Base-by-base conservation (phyloP, 768 basidiomycete species). In the Cytidiella melzeri region DNA sequence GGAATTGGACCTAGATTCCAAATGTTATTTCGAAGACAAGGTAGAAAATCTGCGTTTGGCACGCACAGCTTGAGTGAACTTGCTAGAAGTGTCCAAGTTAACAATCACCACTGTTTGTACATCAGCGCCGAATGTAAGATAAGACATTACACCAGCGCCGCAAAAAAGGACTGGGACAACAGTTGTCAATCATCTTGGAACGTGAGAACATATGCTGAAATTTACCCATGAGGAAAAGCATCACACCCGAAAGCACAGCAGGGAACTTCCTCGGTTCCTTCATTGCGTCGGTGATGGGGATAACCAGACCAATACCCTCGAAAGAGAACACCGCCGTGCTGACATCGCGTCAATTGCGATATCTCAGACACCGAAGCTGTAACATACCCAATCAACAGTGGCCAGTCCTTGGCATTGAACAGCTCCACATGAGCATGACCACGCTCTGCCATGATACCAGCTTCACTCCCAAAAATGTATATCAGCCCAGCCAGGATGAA, bases 271-370 rank as follows among this genome's bases (percentile, higher is more conserved):
- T 83, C 2, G 95, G 96, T 62, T 97, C 92, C 21, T 79, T 77
- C 96, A 99, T 99, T 4, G 94, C 84, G 63, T 99, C 94, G 11
- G 91, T 92, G 60, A 99, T 96, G 18, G 96, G 96, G 53, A 99
- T 90, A 54, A 99, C 85, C 67, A 98, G 71, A 42, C 95, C 96
- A 56, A 99, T 92, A 7, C 95, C 95, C 67, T 99, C 95, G 58
- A 98, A 99, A 1, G 96, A 92, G 67, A 98, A 98, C 25, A 97
- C 95, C 3, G 96, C 95, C 20, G 96, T 97, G 6, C 93, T 92
- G 53, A 23, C 12, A 27, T 23, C 21, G n/a, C 41, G 19, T 50
- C 39, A 53, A 42, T 36, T 53, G 4, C 55, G 41, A 41, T 3
- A 21, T 20, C 11, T n/a, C 11, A 30, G 38, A 15, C n/a, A n/a